Conservation (phyloP, 768 basidiomycete genomes). For the Sarcodon aspratus region DNA sequence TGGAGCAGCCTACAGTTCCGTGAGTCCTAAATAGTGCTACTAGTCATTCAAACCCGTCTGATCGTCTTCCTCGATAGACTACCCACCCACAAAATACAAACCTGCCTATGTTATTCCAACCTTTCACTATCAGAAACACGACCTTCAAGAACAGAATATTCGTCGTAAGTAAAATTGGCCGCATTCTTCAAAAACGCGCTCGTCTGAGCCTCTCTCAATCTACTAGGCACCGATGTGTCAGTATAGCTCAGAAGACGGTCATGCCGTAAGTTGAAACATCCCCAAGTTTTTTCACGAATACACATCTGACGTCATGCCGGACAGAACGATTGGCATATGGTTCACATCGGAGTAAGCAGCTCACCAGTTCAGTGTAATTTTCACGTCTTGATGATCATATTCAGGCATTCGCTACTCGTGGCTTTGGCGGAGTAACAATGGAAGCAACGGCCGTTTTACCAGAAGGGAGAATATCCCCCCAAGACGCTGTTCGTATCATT, state of each 20-base stretch:
- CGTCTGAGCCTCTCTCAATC: not conserved
- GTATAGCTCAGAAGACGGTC: conserved; percentile 65
- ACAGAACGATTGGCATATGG: conserved; percentile 69
- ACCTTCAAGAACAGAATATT: conserved; percentile 71
- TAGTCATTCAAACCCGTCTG: not conserved
- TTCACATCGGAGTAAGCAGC: conserved; percentile 51
- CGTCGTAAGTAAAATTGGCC: conserved; percentile 31
- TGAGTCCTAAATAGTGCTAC: conserved; percentile 13
- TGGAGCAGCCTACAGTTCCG: conserved; percentile 28
- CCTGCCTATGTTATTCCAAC: conserved; percentile 52
- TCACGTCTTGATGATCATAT: not conserved
- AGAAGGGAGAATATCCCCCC: conserved; percentile 67
- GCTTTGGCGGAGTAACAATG: conserved; percentile 56
- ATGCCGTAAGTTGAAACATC: conserved; percentile 22
- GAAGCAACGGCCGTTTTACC: conserved; percentile 70
- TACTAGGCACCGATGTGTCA: conserved; percentile 70
- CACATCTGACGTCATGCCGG: no score
- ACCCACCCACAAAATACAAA: conserved; percentile 35
- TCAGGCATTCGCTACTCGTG: conserved; percentile 46
- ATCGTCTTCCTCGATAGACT: conserved; percentile 9
- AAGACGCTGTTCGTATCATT: conserved; percentile 43
- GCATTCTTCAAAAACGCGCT: not conserved
- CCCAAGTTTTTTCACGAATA: no score
- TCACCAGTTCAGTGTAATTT: not conserved
- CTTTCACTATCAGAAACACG: conserved; percentile 46